A percentile compares a stretch with the other conserved stretches of the same genome.
These are phyloP conservation scores for Geranium incanum DNA, from an alignment of 441 rosid species.

Conservation along the genomic window DNA sequence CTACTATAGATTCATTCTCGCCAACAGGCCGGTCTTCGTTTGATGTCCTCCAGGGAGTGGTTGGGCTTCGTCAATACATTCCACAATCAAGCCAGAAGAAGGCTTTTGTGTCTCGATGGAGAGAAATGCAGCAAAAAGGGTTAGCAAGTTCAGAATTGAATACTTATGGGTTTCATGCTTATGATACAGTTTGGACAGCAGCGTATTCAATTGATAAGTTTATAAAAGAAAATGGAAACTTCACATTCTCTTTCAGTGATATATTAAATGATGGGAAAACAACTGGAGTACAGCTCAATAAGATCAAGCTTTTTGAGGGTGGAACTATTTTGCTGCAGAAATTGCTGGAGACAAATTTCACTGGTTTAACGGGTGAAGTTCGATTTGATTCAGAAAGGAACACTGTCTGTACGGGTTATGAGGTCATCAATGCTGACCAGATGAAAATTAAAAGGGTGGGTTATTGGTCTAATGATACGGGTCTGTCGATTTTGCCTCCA, in stretches of 20 bases:
- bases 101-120: conserved; percentile 43
- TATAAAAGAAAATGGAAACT: conserved; percentile 37
- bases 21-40: conserved; percentile 29
- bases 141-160: conserved; percentile 40
- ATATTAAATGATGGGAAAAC: conserved; percentile 26
- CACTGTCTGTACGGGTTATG: conserved; percentile 47
- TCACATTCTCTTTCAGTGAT: conserved; percentile 46
- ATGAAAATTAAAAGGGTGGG: conserved; percentile 48
- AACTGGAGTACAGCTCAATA: conserved; percentile 33
- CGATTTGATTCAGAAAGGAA: conserved; percentile 46
- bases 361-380: conserved; percentile 64
- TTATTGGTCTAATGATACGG: conserved; percentile 50
- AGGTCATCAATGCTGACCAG: conserved; percentile 53
- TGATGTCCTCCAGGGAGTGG: conserved; percentile 46
- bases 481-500: conserved; percentile 50
- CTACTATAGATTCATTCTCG: conserved; percentile 56
- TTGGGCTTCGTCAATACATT: conserved; percentile 62
- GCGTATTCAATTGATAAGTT: conserved; percentile 53
- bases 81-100: conserved; percentile 47
- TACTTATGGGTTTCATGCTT: conserved; percentile 63
- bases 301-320: conserved; percentile 51
- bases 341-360: conserved; percentile 55
- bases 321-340: conserved; percentile 42
- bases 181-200: conserved; percentile 77
- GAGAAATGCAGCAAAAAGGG: conserved; percentile 35